Percentiles rank a stretch among this genome's conserved stretches.
phyloP scores from a whole-genome alignment of 257 asterid genomes.

The Fraxinus excelsior region DNA sequence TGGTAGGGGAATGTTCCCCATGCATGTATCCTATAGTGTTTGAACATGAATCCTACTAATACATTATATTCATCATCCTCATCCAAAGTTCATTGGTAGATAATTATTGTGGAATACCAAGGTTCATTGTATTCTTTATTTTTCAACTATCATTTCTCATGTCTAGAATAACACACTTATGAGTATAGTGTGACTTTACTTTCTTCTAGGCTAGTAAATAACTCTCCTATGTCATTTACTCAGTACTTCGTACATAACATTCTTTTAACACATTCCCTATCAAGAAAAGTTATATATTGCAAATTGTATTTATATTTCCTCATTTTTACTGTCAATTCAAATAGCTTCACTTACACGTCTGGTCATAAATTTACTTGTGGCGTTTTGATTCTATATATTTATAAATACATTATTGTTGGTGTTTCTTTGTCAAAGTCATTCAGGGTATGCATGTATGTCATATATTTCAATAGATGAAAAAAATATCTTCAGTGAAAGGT shows the following conservation, averaged over 20 bases:
- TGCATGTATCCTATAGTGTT: background rate
- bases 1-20: too few species aligned
- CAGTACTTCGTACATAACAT: background rate
- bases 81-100: background rate
- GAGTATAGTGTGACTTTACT: background rate
- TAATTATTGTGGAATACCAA: background rate
- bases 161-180: background rate
- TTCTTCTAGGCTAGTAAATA: background rate
- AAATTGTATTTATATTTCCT: background rate
- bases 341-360: background rate
- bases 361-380: background rate
- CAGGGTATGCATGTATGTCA: slow-evolving; percentile 12
- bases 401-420: slow-evolving; percentile 5
- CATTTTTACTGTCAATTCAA: background rate
- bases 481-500: background rate
- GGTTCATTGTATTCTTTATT: background rate
- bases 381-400: background rate
- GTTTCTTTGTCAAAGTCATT: background rate
- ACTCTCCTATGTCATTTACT: background rate
- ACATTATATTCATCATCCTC: background rate
- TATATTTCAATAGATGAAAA: slow-evolving; percentile 19
- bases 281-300: background rate
- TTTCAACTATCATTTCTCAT: background rate
- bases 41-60: background rate
- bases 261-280: background rate